Base-by-base conservation (phyloP, 805 yeast genomes). In the Ogataea chonburiensis region DNA sequence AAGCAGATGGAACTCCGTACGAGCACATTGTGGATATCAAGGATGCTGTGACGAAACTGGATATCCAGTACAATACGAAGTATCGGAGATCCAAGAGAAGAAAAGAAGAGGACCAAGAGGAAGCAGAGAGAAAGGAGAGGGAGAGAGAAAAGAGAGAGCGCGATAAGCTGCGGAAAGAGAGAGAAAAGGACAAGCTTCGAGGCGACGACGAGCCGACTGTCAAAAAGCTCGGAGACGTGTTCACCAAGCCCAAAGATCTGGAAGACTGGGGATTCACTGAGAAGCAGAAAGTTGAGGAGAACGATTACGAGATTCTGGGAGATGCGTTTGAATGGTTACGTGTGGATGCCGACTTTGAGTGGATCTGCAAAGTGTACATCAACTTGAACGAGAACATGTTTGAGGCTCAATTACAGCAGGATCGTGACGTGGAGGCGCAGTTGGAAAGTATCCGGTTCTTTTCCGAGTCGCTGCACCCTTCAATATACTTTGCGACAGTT, bases 271-370 rank as follows among this genome's bases (percentile, higher is more conserved):
- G 70, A 11, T 66, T 74, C 18, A 45, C 45, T 17, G 61, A 51
- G 1, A 95, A 86, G 27, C 79, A 86, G 75, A 66, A 73, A 10
- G 71, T 71, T 30, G 81, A 79, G 19, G 88, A 81, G 33, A 89
- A 80, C 14, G 29, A 24, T 24, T 69, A 75, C 15, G 52, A 43
- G 23, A 47, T 41, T 12, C 38, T 42, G 7, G 79, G 77, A 50
- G 97, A 91, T 51, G 96, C 96, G 0, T 93, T 88, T 61, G 98
- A 93, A 53, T 93, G 99, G 99, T 71, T 93, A 24, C 71, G 99
- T 50, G 86, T 91, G n/a, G 99, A 93, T 63, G 89, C 97, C 0
- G 99, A 93, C 58, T 85, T 82, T 52, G 98, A 93, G 58, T 93
- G 99, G 99, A 82, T 93, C 32, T 86, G 95, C 42, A 77, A 75